Conservation (phyloP, 306 rosid genomes). For the Prunus mume region DNA sequence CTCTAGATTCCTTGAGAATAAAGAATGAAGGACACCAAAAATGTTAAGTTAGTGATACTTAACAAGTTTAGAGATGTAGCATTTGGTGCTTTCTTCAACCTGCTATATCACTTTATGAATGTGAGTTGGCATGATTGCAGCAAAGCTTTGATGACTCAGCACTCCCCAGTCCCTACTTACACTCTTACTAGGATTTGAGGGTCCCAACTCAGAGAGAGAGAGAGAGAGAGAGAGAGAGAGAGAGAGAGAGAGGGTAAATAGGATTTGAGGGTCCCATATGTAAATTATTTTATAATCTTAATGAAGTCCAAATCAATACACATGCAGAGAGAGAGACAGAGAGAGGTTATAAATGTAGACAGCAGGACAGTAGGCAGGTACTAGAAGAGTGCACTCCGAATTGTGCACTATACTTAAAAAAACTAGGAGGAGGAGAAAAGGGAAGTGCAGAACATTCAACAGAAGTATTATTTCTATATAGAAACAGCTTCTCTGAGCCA, state of each 20-base stretch:
- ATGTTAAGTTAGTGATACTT: neutral
- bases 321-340: conserved; percentile 7
- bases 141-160: neutral
- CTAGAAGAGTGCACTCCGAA: conserved; percentile 19
- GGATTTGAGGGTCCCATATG: conserved; percentile 10
- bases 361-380: conserved; percentile 12
- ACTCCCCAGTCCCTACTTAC: neutral
- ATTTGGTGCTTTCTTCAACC: neutral
- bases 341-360: conserved; percentile 15
- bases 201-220: neutral
- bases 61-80: neutral
- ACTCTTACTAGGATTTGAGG: neutral
- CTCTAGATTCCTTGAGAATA: neutral
- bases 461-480: neutral
- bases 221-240: neutral
- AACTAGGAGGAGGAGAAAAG: neutral
- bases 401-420: neutral
- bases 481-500: neutral
- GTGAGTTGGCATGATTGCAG: neutral
- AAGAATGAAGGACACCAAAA: neutral
- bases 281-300: neutral
- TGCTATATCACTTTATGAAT: neutral
- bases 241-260: neutral
- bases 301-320: neutral
- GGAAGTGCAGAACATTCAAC: neutral